Conservation (phyloP, 2,329 filamentous ascomycete genomes). For the Davidsoniella eucalypti region DNA sequence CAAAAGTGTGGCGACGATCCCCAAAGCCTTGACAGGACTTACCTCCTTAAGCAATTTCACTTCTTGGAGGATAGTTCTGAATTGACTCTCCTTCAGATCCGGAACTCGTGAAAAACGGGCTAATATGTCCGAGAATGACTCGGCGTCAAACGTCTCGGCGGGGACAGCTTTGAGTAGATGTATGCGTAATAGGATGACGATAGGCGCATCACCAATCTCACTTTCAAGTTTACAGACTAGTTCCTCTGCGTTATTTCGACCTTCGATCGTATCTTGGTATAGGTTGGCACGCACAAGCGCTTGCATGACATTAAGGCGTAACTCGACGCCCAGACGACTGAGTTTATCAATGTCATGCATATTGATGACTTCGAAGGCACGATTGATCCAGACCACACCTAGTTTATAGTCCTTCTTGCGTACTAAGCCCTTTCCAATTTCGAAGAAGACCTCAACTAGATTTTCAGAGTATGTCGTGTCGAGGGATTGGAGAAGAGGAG, state of each 20-base stretch:
- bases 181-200: conserved; percentile 51
- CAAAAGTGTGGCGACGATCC: conserved; percentile 48
- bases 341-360: conserved; percentile 36
- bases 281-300: conserved; percentile 40
- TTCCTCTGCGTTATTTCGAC: conserved; percentile 34
- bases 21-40: conserved; percentile 30
- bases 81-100: conserved; percentile 43
- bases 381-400: conserved; percentile 45
- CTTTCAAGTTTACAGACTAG: conserved; percentile 45
- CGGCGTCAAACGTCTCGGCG: conserved; percentile 30
- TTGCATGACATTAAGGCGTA: conserved; percentile 52
- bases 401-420: conserved; percentile 31
- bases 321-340: conserved; percentile 42
- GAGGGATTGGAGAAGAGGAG: conserved; percentile 22
- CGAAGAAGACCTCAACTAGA: conserved; percentile 51
- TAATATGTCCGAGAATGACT: conserved; percentile 36
- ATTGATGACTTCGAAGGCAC: conserved; percentile 44
- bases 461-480: conserved; percentile 38
- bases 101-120: conserved; percentile 42
- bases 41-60: conserved; percentile 46
- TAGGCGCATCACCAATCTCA: conserved; percentile 45
- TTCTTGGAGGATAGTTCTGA: conserved; percentile 51
- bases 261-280: conserved; percentile 26
- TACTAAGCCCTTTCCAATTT: conserved; percentile 49
- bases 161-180: conserved; percentile 41